Base-by-base conservation (phyloP, 2,329 filamentous ascomycete genomes). In the Sporothrix humicola region DNA sequence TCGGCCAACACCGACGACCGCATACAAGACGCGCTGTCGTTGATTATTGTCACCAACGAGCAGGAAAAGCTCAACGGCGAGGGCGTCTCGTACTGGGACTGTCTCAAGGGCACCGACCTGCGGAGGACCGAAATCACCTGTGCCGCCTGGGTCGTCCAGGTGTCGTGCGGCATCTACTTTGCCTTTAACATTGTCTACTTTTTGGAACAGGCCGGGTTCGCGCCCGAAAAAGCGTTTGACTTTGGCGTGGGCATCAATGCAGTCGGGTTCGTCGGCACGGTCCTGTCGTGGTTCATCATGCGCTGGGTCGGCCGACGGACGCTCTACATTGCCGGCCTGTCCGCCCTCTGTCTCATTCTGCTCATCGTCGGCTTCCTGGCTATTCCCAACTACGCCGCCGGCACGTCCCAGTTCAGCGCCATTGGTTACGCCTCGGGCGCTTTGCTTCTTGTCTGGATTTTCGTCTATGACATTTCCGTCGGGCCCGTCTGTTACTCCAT, bases 111-210 rank as follows among this genome's bases (percentile, higher is more conserved):
- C 10, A 76, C 79, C 8, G 83, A 88, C 73, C 78, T 84, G 3
- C 80, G 84, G 0, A 80, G 85, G 31, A 85, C 84, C 0, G 83
- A 85, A 73, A 84, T 85, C 31, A 81, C 85, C 3, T 82, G 82
- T 72, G 74, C 83, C 26, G 79, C 81, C 3, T 83, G 81, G 52
- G 76, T 71, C 31, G 73, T 72, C 9, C 76, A 75, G 72, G 72
- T 74, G 61, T 77, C 82, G 7, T 77, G 79, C 20, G 81, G 81
- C 3, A 79, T 78, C 42, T 78, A 74, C 50, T 81, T 83, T 66
- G 81, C 81, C 20, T 82, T 82, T 65, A 82, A 75, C 59, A 65
- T 74, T 31, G 74, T 76, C 2, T 77, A 76, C 71, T 77, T 77
- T 20, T 75, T 75, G 54, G 72, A 77, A 61, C 74, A 77, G 71